phyloP scores from a whole-genome alignment of 352 stramenopile genomes.

The Elongisporangium prolatum region DNA sequence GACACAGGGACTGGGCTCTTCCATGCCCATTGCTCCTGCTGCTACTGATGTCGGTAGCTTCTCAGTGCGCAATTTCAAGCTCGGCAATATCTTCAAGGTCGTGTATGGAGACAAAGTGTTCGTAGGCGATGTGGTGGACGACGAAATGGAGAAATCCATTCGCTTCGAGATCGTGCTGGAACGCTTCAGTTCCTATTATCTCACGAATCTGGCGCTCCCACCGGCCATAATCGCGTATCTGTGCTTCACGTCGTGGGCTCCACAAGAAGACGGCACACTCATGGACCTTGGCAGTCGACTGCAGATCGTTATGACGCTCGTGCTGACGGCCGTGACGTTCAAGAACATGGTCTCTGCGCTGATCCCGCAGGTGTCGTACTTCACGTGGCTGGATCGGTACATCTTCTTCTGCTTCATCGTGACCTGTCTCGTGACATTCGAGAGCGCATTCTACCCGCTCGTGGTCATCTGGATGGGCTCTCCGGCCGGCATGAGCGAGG shows the following conservation, averaged over 20 bases:
- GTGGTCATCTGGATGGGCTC: slow-evolving; percentile 1
- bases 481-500: slow-evolving; percentile 1
- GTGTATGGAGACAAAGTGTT: slow-evolving; percentile 23
- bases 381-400: slow-evolving; percentile 29
- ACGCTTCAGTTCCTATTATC: slow-evolving; percentile 21
- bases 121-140: slow-evolving; percentile 18
- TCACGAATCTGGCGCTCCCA: slow-evolving; percentile 26
- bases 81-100: slow-evolving; percentile 25
- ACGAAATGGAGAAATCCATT: slow-evolving; percentile 11
- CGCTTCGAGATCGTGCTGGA: slow-evolving; percentile 31
- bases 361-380: slow-evolving; percentile 33
- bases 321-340: slow-evolving; percentile 35
- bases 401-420: slow-evolving; percentile 32
- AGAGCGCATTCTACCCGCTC: slow-evolving; percentile 22
- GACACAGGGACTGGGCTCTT: slow-evolving; percentile 9
- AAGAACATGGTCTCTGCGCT: slow-evolving; percentile 24
- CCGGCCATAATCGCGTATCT: slow-evolving; percentile 23
- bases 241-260: slow-evolving; percentile 19
- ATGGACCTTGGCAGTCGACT: slow-evolving; percentile 24
- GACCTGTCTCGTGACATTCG: slow-evolving; percentile 19
- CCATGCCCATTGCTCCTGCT: slow-evolving; percentile 10
- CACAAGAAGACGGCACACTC: slow-evolving; percentile 5
- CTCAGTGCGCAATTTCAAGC: slow-evolving; percentile 19
- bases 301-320: slow-evolving; percentile 25
- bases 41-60: slow-evolving; percentile 18